Conservation (phyloP, 2,329 filamentous ascomycete species). For the Colletotrichum caudatum region DNA sequence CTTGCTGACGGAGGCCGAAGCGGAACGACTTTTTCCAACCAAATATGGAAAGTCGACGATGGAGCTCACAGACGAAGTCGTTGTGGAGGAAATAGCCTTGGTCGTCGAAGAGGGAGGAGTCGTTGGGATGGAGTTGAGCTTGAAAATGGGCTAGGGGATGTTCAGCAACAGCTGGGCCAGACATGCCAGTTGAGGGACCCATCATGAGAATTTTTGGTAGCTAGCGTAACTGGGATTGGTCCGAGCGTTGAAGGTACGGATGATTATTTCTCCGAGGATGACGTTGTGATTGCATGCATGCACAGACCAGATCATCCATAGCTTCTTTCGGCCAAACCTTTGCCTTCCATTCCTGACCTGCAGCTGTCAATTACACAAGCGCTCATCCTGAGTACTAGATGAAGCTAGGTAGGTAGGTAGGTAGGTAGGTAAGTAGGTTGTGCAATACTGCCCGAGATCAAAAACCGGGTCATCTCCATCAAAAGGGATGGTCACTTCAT, state of each 20-base stretch:
- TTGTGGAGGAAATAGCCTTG: conserved; percentile 21
- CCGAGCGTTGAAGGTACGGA: conserved; percentile 9
- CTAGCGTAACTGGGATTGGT: conserved; percentile 24
- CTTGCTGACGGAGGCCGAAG: conserved; percentile 21
- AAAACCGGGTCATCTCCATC: background rate
- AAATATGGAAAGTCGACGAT: conserved; percentile 21
- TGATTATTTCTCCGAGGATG: conserved; percentile 27
- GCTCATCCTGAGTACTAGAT: background rate
- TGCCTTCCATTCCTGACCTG: background rate
- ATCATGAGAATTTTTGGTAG: conserved; percentile 42
- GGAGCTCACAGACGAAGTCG: conserved; percentile 27
- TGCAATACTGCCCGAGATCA: background rate
- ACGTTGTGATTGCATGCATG: conserved; percentile 21
- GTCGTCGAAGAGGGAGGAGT: conserved; percentile 19
- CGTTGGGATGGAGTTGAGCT: conserved; percentile 31
- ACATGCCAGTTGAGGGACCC: conserved; percentile 25
- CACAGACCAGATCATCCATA: background rate
- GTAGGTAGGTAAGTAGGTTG: too few species aligned
- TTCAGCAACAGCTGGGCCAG: conserved; percentile 33
- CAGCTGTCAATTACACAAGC: background rate
- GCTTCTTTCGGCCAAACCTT: background rate
- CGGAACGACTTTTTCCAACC: conserved; percentile 27
- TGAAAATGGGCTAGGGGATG: conserved; percentile 15
- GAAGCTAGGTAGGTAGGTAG: background rate
- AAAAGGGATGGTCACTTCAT: background rate